Conservation (phyloP, 768 basidiomycete genomes). For the Kwoniella sp. region DNA sequence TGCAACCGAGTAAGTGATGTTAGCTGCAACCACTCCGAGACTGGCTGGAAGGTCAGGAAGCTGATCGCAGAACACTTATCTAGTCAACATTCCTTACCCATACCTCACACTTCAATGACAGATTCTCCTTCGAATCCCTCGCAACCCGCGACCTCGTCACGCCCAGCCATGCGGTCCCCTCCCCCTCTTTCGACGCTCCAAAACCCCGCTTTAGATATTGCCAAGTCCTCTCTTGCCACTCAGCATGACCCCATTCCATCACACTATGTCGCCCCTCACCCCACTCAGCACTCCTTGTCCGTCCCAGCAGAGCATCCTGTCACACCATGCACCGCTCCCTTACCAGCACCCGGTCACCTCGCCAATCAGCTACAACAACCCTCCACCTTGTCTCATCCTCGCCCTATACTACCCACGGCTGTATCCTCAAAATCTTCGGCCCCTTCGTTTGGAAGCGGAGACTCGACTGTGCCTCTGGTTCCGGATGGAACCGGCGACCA, state of each 20-base stretch:
- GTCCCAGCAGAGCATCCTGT: no score
- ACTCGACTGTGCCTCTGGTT: slow-evolving; percentile 5
- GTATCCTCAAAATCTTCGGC: slow-evolving; percentile 1
- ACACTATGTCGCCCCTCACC: no score
- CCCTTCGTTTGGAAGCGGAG: slow-evolving; percentile 2
- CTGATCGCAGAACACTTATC: neutral
- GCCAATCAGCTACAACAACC: neutral
- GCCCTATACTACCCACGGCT: neutral
- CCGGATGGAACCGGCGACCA: neutral
- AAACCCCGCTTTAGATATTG: neutral
- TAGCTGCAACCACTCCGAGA: no score
- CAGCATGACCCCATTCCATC: no score
- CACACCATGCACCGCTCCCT: no score
- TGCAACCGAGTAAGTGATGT: slow-evolving; percentile 1
- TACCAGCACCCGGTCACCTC: neutral
- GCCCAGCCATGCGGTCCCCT: neutral
- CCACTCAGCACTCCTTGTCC: no score
- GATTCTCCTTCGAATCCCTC: neutral
- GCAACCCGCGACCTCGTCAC: neutral
- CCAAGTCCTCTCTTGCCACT: neutral
- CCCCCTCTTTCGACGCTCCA: neutral
- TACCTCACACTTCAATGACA: neutral
- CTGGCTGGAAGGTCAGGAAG: no score
- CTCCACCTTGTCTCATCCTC: neutral
- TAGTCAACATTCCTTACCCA: neutral